These are phyloP conservation scores for Curvularia hawaiiensis DNA, from an alignment of 2,329 filamentous ascomycete genomes.

Conservation along the genomic window DNA sequence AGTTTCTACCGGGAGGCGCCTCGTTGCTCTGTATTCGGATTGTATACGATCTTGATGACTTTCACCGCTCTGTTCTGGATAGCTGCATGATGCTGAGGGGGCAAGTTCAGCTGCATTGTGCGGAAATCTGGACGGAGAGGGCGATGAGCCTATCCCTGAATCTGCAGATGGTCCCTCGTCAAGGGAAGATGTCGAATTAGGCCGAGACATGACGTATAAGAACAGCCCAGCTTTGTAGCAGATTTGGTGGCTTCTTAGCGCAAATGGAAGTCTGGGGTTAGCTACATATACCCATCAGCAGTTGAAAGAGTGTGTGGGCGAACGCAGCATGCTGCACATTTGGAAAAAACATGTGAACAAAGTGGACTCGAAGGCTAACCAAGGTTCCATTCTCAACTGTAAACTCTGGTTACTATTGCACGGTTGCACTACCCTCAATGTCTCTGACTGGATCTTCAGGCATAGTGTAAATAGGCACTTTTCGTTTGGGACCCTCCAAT, in stretches of 20 bases:
- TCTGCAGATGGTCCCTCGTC: conserved; percentile 1
- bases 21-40: not conserved
- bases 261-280: not conserved
- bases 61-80: not conserved
- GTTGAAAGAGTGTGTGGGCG: not conserved
- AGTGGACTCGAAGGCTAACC: conserved; percentile 1
- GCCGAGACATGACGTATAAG: not conserved
- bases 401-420: conserved; percentile 19
- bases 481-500: conserved; percentile 36
- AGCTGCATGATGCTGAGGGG: not conserved
- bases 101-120: not conserved
- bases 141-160: conserved; percentile 7
- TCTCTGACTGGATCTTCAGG: conserved; percentile 50
- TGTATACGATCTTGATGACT: not conserved
- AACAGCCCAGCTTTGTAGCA: not conserved
- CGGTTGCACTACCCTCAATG: conserved; percentile 38
- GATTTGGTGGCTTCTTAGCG: not conserved
- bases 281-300: not conserved
- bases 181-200: not conserved
- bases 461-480: conserved; percentile 52
- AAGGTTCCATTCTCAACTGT: conserved; percentile 5
- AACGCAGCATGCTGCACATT: not conserved
- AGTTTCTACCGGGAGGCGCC: not conserved
- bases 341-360: not conserved
- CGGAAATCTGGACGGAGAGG: not conserved